A percentile compares a stretch with the other conserved stretches of the same genome.
These are phyloP conservation scores for Wickerhamomyces chambardii DNA, from an alignment of 805 yeast genomes.

Conservation along the genomic window DNA sequence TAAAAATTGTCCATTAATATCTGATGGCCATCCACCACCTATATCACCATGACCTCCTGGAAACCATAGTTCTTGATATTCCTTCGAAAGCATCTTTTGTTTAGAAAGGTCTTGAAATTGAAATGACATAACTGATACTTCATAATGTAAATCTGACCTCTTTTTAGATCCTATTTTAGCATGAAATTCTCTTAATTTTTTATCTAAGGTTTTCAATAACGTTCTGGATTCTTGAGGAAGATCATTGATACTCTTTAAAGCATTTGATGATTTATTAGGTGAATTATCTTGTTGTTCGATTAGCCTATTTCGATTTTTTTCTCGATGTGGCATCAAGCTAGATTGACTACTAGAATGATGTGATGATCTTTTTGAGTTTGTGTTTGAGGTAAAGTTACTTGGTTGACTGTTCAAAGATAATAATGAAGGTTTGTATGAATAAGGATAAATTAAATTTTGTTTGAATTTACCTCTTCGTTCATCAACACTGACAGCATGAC, in stretches of 20 bases:
- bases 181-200: background rate
- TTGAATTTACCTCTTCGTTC: slow-evolving; percentile 59
- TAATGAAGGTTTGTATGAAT: slow-evolving; percentile 23
- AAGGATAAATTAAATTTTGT: slow-evolving; percentile 42
- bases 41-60: slow-evolving; percentile 64
- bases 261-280: too few relatives aligned
- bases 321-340: too few relatives aligned
- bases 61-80: slow-evolving; percentile 51
- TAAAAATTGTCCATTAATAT: slow-evolving; percentile 30
- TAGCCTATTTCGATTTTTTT: too few relatives aligned
- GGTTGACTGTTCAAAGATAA: slow-evolving; percentile 12
- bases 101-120: slow-evolving; percentile 8
- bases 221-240: slow-evolving; percentile 8
- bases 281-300: too few relatives aligned
- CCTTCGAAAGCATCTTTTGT: slow-evolving; percentile 17
- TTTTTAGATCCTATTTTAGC: background rate
- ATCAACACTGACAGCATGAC: slow-evolving; percentile 63
- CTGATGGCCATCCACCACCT: slow-evolving; percentile 60
- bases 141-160: background rate
- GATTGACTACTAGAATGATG: too few relatives aligned
- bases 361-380: slow-evolving; percentile 1
- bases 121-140: background rate
- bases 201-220: slow-evolving; percentile 8
- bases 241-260: too few relatives aligned
- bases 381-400: background rate